Conservation (phyloP, 2,329 filamentous ascomycete genomes). For the Ophiostoma sp. region DNA sequence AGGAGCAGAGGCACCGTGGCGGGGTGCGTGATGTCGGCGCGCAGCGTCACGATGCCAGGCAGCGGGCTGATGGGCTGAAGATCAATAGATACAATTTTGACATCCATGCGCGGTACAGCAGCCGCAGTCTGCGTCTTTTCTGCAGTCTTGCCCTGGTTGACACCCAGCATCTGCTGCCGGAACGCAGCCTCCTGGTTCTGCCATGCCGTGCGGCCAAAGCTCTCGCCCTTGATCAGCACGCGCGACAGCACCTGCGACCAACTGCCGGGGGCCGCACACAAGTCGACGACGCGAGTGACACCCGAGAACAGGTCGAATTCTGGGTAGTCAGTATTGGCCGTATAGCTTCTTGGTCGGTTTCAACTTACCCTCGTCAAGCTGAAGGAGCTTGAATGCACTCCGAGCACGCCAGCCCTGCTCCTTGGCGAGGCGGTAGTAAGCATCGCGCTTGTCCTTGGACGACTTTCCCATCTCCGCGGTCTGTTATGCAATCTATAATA, state of each 20-base stretch:
- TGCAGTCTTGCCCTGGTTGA: background rate
- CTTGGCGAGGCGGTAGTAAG: constrained; percentile 95
- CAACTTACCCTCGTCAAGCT: constrained; percentile 70
- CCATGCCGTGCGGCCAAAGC: constrained; percentile 80
- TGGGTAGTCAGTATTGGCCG: constrained; percentile 32
- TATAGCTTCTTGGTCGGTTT: background rate
- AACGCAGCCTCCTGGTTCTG: constrained; percentile 71
- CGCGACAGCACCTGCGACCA: constrained; percentile 97
- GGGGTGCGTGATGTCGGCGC: constrained; percentile 95
- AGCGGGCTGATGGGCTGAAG: constrained; percentile 92
- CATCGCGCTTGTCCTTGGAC: constrained; percentile 97
- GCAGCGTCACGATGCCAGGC: constrained; percentile 83
- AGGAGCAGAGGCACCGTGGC: constrained; percentile 88
- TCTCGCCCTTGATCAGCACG: constrained; percentile 88
- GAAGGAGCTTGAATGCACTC: constrained; percentile 93
- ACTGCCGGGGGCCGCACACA: constrained; percentile 91
- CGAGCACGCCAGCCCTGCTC: constrained; percentile 97
- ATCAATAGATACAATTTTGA: constrained; percentile 94
- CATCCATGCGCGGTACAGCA: constrained; percentile 52
- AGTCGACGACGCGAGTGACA: constrained; percentile 87
- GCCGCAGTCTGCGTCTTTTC: background rate
- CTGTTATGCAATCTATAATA: background rate
- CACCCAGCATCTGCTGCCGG: constrained; percentile 53
- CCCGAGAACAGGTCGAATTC: constrained; percentile 91
- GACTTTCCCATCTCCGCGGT: constrained; percentile 71